Percentiles rank a stretch among this genome's conserved stretches.
Evolutionary conservation across 2,329 filamentous ascomycete genomes (phyloP).

Genomic region (Stylonectria norvegica): DNA sequence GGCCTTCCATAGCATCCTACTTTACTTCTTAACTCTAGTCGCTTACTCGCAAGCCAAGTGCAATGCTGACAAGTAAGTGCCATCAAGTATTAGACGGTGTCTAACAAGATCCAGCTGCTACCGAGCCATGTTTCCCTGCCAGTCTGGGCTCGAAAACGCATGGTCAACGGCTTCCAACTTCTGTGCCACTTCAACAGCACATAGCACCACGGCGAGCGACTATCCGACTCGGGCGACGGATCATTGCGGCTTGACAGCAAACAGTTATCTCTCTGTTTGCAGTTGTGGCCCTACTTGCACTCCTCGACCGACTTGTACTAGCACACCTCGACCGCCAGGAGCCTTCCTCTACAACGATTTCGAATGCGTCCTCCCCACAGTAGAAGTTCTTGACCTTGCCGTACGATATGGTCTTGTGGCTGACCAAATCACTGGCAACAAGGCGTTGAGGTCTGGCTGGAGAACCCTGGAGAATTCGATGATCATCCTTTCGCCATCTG

Average conservation of each 20-base stretch:
- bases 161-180: neutral
- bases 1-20: neutral
- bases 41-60: neutral
- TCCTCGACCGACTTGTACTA: neutral
- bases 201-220: neutral
- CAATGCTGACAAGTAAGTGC: neutral
- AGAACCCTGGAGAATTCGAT: neutral
- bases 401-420: neutral
- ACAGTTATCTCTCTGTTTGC: neutral
- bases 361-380: neutral
- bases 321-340: neutral
- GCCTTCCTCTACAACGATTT: neutral
- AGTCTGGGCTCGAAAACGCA: neutral
- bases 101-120: neutral
- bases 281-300: neutral
- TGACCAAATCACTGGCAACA: neutral
- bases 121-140: neutral
- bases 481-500: neutral
- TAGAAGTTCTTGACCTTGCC: neutral
- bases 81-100: neutral
- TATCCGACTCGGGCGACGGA: neutral
- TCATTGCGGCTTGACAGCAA: neutral
- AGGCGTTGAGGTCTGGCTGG: neutral
- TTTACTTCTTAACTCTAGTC: neutral
- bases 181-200: neutral